A percentile compares a stretch with the other conserved stretches of the same genome.
phyloP scores from a whole-genome alignment of 495 filamentous ascomycete genomes.

The Penicillium canariense region DNA sequence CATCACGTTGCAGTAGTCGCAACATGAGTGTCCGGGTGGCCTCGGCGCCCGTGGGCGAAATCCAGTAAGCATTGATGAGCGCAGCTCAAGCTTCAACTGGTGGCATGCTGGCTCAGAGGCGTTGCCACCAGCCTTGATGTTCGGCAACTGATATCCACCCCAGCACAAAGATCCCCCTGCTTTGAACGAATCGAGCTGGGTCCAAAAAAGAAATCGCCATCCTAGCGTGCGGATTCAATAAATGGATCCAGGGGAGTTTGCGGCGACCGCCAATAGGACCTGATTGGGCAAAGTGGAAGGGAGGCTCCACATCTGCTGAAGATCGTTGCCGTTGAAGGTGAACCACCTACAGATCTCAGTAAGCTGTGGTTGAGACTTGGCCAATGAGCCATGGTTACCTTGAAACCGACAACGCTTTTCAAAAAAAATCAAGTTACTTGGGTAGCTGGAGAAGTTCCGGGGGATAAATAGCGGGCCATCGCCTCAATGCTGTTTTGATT shows the following conservation, averaged over 20 bases:
- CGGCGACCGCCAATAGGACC: not conserved
- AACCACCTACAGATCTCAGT: slow-evolving; percentile 14
- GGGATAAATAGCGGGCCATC: slow-evolving; percentile 7
- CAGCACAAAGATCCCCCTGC: not conserved
- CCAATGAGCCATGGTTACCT: slow-evolving; percentile 13
- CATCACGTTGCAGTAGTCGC: not conserved
- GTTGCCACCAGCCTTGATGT: not conserved
- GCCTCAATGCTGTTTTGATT: not conserved
- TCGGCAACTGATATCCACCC: slow-evolving; percentile 3
- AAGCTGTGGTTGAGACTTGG: slow-evolving; percentile 19
- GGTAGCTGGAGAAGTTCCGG: not conserved
- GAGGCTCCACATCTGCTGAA: slow-evolving; percentile 6
- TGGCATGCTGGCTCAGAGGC: not conserved
- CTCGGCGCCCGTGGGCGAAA: not conserved
- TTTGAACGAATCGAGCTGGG: not conserved
- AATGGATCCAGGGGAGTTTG: not conserved
- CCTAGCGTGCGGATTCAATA: slow-evolving; percentile 2
- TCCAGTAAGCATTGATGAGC: not conserved
- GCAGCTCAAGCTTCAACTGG: not conserved
- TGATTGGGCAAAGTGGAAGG: not conserved
- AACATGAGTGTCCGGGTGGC: too few relatives aligned
- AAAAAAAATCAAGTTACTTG: not conserved
- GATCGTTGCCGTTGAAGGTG: not conserved
- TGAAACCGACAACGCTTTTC: slow-evolving; percentile 4
- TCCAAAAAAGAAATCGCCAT: slow-evolving; percentile 1